Evolutionary conservation across 257 asterid species (phyloP).

Genomic region (Lycium barbarum): DNA sequence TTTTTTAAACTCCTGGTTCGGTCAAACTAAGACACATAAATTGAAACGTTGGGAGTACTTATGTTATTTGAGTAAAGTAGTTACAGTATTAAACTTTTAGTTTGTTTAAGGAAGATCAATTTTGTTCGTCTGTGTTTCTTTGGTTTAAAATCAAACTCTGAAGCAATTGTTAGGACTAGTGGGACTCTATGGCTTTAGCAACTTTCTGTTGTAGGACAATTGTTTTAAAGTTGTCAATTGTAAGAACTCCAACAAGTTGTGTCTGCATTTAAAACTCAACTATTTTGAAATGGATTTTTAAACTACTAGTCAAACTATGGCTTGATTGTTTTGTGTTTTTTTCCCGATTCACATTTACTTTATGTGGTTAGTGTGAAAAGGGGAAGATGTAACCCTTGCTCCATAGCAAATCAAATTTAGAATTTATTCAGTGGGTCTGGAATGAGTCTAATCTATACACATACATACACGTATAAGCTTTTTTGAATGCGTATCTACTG

Average conservation of each 20-base stretch:
- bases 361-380: not conserved
- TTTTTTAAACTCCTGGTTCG: no score
- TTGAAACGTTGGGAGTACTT: not conserved
- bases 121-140: not conserved
- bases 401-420: not conserved
- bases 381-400: not conserved
- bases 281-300: conserved; percentile 7
- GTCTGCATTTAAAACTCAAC: not conserved
- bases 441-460: not conserved
- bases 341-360: not conserved
- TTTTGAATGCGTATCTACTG: not conserved
- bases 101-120: not conserved
- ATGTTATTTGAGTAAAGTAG: not conserved
- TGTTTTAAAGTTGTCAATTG: not conserved
- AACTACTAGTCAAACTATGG: not conserved
- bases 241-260: not conserved
- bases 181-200: not conserved
- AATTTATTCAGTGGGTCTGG: not conserved
- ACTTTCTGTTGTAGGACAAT: not conserved
- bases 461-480: not conserved
- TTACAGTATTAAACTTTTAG: not conserved
- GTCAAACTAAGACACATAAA: no score
- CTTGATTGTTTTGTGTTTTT: not conserved
- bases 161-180: no score
- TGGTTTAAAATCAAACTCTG: not conserved